Base-by-base conservation (phyloP, 2,329 filamentous ascomycete genomes). In the Leptosphaerulina australis region DNA sequence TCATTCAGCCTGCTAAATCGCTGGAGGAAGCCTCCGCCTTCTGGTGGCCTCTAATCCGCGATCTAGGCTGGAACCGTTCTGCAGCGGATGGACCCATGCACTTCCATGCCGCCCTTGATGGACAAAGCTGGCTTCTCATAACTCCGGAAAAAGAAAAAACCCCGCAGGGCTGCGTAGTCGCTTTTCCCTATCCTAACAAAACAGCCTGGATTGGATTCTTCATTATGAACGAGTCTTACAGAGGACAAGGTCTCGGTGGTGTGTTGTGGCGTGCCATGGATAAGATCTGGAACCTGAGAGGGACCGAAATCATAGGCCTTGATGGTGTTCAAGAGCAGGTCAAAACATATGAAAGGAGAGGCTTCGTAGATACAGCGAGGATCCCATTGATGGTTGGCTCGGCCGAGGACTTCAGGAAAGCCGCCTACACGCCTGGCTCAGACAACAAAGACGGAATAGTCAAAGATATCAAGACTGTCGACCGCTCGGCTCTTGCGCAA, bases 141-240 rank as follows among this genome's bases (percentile, higher is more conserved):
- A 45, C 66, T n/a, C 59, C 64, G 11, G 58, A 28, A 18, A 21
- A 9, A 17, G 21, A n/a, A 3, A 3, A 64, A 63, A 12, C 59
- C 69, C 0, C 56, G n/a, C n/a, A 69, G 49, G 73, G 71, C 15
- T 67, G 68, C 50, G 55, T 74, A 20, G 48, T 69, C 4, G 62
- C 66, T 2, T 60, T 72, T 26, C 57, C 63, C 17, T 73, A 69
- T 53, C 53, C 64, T 17, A 74, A 75, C 41, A 43, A 47, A 24
- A 74, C 70, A 1, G 72, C 64, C n/a, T 74, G 73, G 72, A 54
- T 74, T 1, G 70, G 66, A 12, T 70, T 69, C 59, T 74, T 74
- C 66, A 63, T 69, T 38, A 50, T 74, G 45, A 66, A 68, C 14
- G 60, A 54, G 1, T 40, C 56, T 1, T 55, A 63, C 39, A 65